Percentiles rank a stretch among this genome's conserved stretches.
These are phyloP conservation scores for Ilex asprella DNA, from an alignment of 257 asterid species.

Conservation along the genomic window DNA sequence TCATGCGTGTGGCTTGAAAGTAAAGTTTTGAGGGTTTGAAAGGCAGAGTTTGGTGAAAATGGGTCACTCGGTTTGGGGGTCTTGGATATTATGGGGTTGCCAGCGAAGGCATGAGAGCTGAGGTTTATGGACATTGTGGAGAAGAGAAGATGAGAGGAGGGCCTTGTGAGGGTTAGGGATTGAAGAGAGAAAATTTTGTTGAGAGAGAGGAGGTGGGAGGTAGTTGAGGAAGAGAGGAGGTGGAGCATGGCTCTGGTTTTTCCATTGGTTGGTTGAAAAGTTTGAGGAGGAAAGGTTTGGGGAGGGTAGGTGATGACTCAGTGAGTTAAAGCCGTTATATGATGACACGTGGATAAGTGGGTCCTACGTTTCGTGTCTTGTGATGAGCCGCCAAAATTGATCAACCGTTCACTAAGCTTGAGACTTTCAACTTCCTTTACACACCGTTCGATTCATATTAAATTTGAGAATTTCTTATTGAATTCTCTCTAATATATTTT, in stretches of 20 bases:
- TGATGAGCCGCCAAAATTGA: no score
- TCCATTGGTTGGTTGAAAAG: no score
- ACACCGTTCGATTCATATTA: no score
- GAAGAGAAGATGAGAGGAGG: not conserved
- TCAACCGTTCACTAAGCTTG: no score
- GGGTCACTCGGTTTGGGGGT: constrained; percentile 66
- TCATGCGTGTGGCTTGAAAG: constrained; percentile 33
- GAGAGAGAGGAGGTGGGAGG: constrained; percentile 12
- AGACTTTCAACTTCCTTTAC: no score
- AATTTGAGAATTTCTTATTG: no score
- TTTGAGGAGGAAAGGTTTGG: no score
- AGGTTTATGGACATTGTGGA: constrained; percentile 35
- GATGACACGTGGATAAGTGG: no score
- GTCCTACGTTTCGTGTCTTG: no score
- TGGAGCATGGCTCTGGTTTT: constrained; percentile 19
- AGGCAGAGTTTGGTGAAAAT: constrained; percentile 64
- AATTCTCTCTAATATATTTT: no score
- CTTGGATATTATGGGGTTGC: constrained; percentile 53
- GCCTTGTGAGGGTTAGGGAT: not conserved
- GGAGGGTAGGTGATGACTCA: no score
- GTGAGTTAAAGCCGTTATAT: no score
- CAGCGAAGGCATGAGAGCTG: constrained; percentile 64
- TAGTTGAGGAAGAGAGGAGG: constrained; percentile 8
- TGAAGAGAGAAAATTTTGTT: constrained; percentile 7
- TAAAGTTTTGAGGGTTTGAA: constrained; percentile 57